Evolutionary conservation across 108 stramenopile species (phyloP).

Genomic region (Cyclotella atomus): DNA sequence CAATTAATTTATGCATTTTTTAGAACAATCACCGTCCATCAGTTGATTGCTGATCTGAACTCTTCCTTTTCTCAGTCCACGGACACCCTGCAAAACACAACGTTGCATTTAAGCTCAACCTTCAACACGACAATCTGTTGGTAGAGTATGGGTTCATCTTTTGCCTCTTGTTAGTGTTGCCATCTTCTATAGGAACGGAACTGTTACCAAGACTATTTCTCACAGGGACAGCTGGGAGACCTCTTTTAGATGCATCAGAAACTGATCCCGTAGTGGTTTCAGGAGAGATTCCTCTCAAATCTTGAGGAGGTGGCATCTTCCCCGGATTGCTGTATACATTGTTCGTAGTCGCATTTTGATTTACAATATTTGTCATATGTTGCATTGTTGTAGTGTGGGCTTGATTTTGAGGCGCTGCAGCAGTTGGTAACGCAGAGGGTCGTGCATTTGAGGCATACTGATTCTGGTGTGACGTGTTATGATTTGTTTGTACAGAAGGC

Average conservation of each 20-base stretch:
- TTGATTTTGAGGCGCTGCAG: not conserved
- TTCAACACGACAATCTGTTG: slow-evolving; percentile 26
- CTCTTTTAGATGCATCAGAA: not conserved
- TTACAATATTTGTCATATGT: not conserved
- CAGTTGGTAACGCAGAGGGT: not conserved
- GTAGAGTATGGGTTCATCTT: slow-evolving; percentile 30
- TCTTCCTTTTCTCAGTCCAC: no score
- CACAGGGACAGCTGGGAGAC: not conserved
- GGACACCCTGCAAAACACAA: no score
- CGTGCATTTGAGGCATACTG: not conserved
- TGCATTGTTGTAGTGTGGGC: not conserved
- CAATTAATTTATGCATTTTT: no score
- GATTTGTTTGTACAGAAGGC: not conserved
- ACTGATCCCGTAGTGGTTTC: not conserved
- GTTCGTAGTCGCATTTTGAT: not conserved
- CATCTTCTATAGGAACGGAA: slow-evolving; percentile 4
- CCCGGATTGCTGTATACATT: not conserved
- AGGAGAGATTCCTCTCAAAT: slow-evolving; percentile 8
- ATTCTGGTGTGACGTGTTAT: no score
- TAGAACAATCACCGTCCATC: no score
- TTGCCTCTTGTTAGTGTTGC: slow-evolving; percentile 32
- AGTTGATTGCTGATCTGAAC: no score
- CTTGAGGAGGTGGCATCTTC: slow-evolving; percentile 23
- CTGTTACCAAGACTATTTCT: not conserved
- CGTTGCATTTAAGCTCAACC: not conserved